Evolutionary conservation across 441 rosid genomes (phyloP).

Genomic region (Rhodomyrtus psidioides): DNA sequence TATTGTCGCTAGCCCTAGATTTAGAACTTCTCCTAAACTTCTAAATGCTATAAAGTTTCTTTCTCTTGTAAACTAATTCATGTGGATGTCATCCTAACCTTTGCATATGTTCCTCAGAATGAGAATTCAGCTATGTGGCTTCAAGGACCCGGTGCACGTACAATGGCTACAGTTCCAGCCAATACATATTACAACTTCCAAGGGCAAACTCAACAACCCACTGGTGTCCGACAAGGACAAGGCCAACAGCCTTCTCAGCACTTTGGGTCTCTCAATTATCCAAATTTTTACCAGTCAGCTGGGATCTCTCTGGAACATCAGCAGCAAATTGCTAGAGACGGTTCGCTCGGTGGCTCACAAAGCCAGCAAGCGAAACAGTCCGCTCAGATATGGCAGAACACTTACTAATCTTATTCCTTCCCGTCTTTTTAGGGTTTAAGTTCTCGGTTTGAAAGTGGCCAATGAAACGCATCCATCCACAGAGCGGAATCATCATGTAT

Average conservation of each 20-base stretch:
- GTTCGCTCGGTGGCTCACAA: slow-evolving; percentile 47
- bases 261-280: slow-evolving; percentile 68
- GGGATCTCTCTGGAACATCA: slow-evolving; percentile 76
- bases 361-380: slow-evolving; percentile 86
- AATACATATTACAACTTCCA: slow-evolving; percentile 84
- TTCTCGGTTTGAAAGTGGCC: slow-evolving; percentile 31
- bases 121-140: slow-evolving; percentile 91
- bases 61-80: background rate
- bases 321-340: slow-evolving; percentile 83
- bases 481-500: slow-evolving; percentile 14
- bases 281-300: slow-evolving; percentile 74
- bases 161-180: slow-evolving; percentile 70
- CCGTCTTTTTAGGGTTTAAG: slow-evolving; percentile 47
- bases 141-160: slow-evolving; percentile 73
- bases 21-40: background rate
- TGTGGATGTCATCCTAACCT: background rate
- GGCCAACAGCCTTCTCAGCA: slow-evolving; percentile 84
- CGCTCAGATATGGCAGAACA: slow-evolving; percentile 91
- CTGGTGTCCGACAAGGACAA: slow-evolving; percentile 83
- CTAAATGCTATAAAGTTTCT: background rate
- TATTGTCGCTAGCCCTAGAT: background rate
- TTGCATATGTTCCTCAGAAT: slow-evolving; percentile 34
- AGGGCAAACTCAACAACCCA: slow-evolving; percentile 86
- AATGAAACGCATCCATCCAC: slow-evolving; percentile 19
- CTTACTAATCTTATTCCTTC: slow-evolving; percentile 53